These are phyloP conservation scores for Pichia kudriavzevii DNA, from an alignment of 1,139 yeast genomes.

Conservation along the genomic window DNA sequence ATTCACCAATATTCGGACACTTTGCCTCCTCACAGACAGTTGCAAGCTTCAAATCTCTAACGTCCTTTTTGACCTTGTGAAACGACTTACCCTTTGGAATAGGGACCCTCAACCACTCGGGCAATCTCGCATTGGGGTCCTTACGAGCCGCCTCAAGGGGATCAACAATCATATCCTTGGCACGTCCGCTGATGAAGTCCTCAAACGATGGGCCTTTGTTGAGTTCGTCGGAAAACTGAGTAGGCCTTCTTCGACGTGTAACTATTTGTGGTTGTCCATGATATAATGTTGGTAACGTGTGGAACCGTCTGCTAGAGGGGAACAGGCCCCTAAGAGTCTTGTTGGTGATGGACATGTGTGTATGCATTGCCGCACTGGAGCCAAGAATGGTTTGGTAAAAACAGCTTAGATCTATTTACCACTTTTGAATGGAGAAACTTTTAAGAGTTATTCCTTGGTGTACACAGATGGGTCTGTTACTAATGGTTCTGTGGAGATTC, in stretches of 20 bases:
- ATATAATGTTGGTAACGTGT: too few species aligned
- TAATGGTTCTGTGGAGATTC: too few species aligned
- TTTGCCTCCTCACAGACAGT: conserved; percentile 98
- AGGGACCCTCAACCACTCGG: conserved; percentile 90
- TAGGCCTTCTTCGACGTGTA: conserved; percentile 40
- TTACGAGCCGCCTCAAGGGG: conserved; percentile 63
- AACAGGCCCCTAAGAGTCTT: too few species aligned
- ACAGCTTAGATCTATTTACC: too few species aligned
- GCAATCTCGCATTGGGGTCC: conserved; percentile 57
- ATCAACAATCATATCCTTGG: conserved; percentile 52
- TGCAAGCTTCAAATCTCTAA: conserved; percentile 78
- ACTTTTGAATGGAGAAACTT: too few species aligned
- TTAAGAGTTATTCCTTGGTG: too few species aligned
- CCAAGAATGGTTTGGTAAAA: too few species aligned
- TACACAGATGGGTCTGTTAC: too few species aligned
- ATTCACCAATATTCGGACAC: conserved; percentile 98
- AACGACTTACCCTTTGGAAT: conserved; percentile 88
- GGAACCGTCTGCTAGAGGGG: too few species aligned
- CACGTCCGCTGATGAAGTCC: conserved; percentile 78
- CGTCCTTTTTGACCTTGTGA: conserved; percentile 74
- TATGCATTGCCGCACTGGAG: too few species aligned
- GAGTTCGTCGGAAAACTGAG: conserved; percentile 62
- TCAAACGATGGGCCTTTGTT: conserved; percentile 90
- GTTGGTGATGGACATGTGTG: too few species aligned
- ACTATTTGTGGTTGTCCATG: conserved; percentile 7